phyloP scores from a whole-genome alignment of 805 yeast genomes.

The Zygosaccharomyces bisporus region DNA sequence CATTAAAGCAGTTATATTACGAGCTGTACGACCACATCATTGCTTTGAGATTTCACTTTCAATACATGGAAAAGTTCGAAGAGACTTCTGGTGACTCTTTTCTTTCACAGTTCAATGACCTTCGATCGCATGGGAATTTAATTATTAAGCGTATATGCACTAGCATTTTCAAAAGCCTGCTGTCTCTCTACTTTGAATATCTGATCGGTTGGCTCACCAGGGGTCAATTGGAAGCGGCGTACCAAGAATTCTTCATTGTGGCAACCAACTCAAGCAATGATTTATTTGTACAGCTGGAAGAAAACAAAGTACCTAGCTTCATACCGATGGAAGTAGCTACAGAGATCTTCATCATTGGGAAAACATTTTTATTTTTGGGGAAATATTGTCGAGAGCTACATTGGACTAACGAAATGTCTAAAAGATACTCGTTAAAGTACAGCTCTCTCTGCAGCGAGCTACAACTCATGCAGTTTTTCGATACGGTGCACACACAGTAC shows the following conservation, averaged over 20 bases:
- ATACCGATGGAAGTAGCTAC: slow-evolving; percentile 39
- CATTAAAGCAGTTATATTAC: slow-evolving; percentile 33
- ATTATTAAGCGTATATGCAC: slow-evolving; percentile 43
- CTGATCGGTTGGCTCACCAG: slow-evolving; percentile 62
- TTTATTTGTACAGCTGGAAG: slow-evolving; percentile 13
- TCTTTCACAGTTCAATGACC: slow-evolving; percentile 48
- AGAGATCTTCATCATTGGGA: slow-evolving; percentile 65
- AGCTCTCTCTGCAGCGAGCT: slow-evolving; percentile 7
- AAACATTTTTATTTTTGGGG: slow-evolving; percentile 60
- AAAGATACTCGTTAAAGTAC: slow-evolving; percentile 24
- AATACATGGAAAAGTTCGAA: slow-evolving; percentile 39
- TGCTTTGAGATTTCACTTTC: slow-evolving; percentile 55
- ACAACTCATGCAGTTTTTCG: slow-evolving; percentile 27
- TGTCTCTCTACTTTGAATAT: slow-evolving; percentile 58
- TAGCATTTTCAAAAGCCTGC: slow-evolving; percentile 43
- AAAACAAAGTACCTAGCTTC: slow-evolving; percentile 38
- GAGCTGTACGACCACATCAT: slow-evolving; percentile 48
- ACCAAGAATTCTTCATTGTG: slow-evolving; percentile 60
- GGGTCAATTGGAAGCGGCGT: slow-evolving; percentile 57
- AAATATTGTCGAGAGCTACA: slow-evolving; percentile 61
- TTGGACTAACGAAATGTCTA: slow-evolving; percentile 53
- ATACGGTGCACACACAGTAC: slow-evolving; percentile 43
- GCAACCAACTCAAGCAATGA: slow-evolving; percentile 5
- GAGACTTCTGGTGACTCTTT: slow-evolving; percentile 46
- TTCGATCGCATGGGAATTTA: slow-evolving; percentile 62